Evolutionary conservation across 495 filamentous ascomycete species (phyloP).

Genomic region (Aspergillus sclerotioniger): DNA sequence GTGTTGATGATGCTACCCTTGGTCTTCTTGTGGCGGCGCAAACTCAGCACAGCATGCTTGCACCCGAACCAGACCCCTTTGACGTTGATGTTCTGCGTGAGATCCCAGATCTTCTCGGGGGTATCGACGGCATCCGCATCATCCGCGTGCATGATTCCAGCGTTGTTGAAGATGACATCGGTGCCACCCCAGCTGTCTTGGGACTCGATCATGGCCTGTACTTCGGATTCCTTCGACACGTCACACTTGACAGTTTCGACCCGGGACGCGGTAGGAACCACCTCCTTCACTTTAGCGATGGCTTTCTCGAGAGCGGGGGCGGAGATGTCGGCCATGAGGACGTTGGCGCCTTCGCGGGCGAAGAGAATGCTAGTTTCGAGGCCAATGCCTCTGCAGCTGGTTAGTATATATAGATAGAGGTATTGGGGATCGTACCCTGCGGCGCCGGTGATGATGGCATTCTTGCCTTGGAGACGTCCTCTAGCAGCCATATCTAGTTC

Average conservation of each 20-base stretch:
- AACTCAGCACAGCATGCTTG: constrained; percentile 84
- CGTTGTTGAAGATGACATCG: constrained; percentile 98
- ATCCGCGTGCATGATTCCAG: constrained; percentile 92
- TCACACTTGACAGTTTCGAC: constrained; percentile 63
- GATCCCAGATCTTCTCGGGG: constrained; percentile 89
- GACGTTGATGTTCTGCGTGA: constrained; percentile 92
- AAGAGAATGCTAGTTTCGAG: constrained; percentile 94
- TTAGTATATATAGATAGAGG: not conserved
- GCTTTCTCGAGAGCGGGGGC: constrained; percentile 68
- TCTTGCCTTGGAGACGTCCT: constrained; percentile 58
- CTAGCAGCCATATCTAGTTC: no score
- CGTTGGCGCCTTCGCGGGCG: constrained; percentile 80
- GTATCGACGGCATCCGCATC: constrained; percentile 85
- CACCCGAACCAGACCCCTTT: constrained; percentile 97
- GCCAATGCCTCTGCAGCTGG: constrained; percentile 73
- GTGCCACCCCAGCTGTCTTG: constrained; percentile 83
- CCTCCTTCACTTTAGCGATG: constrained; percentile 61
- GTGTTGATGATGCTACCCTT: constrained; percentile 90
- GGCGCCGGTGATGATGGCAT: constrained; percentile 85
- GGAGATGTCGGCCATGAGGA: constrained; percentile 85
- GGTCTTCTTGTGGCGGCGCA: constrained; percentile 77
- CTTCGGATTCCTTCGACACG: constrained; percentile 69
- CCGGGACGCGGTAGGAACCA: constrained; percentile 52
- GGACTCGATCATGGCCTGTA: constrained; percentile 64
- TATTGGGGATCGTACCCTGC: constrained; percentile 61